phyloP scores from a whole-genome alignment of 2,329 filamentous ascomycete species.

The Emydomyces testavorans region DNA sequence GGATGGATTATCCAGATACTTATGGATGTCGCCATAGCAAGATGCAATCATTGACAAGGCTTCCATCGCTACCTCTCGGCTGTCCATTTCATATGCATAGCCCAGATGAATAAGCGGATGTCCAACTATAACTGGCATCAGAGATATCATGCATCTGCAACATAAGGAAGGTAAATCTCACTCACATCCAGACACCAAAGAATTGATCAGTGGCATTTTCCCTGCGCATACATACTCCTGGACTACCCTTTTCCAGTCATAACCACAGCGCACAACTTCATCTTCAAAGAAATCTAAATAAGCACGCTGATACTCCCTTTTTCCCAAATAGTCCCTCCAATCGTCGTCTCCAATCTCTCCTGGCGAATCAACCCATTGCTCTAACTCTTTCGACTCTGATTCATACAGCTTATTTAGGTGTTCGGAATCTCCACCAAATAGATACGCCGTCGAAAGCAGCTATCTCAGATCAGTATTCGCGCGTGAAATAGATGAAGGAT shows the following conservation, averaged over 20 bases:
- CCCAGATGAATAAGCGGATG: slow-evolving; percentile 89
- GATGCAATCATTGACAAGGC: slow-evolving; percentile 59
- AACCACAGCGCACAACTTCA: slow-evolving; percentile 61
- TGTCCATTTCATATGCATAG: slow-evolving; percentile 85
- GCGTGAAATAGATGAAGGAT: not conserved
- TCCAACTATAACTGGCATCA: slow-evolving; percentile 50
- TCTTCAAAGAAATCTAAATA: slow-evolving; percentile 96
- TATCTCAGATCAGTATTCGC: slow-evolving; percentile 23
- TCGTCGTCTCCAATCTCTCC: slow-evolving; percentile 67
- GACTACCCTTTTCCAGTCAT: slow-evolving; percentile 73
- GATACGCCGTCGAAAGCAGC: slow-evolving; percentile 72
- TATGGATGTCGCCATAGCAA: slow-evolving; percentile 47
- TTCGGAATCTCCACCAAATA: slow-evolving; percentile 62
- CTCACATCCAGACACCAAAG: slow-evolving; percentile 66
- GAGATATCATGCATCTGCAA: not conserved
- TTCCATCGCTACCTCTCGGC: slow-evolving; percentile 77
- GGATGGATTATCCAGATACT: slow-evolving; percentile 57
- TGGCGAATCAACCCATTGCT: slow-evolving; percentile 73
- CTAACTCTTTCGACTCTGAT: slow-evolving; percentile 55
- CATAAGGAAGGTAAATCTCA: slow-evolving; percentile 11
- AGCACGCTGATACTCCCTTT: slow-evolving; percentile 72
- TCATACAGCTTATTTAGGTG: slow-evolving; percentile 77
- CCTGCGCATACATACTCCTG: slow-evolving; percentile 58
- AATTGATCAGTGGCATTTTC: slow-evolving; percentile 67
- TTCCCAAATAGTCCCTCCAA: slow-evolving; percentile 75